These are phyloP conservation scores for Myxozyma mucilagina DNA, from an alignment of 805 yeast species.

Conservation along the genomic window DNA sequence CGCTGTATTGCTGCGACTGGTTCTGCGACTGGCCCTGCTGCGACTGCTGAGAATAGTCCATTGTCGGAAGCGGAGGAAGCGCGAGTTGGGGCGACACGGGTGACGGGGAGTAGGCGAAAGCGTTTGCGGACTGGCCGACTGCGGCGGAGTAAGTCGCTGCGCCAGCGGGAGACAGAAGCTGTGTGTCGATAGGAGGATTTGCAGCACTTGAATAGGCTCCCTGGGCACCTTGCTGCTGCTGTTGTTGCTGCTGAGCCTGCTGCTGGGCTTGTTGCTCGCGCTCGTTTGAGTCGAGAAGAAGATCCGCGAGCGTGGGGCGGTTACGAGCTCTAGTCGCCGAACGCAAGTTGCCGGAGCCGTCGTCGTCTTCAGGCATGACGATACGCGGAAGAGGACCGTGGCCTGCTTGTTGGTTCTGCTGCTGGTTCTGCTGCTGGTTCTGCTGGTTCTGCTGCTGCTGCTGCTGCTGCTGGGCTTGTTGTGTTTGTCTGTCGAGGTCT, in stretches of 20 bases:
- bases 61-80: slow-evolving; percentile 13
- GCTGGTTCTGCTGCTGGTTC: neutral
- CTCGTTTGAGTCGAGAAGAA: slow-evolving; percentile 22
- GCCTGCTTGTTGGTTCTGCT: slow-evolving; percentile 5
- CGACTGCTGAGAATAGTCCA: slow-evolving; percentile 1
- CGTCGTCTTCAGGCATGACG: slow-evolving; percentile 26
- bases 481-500: slow-evolving; percentile 31
- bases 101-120: slow-evolving; percentile 15
- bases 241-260: slow-evolving; percentile 15
- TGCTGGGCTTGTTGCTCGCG: slow-evolving; percentile 13
- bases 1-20: neutral
- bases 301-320: slow-evolving; percentile 30
- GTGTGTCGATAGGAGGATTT: slow-evolving; percentile 32
- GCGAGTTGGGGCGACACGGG: slow-evolving; percentile 15
- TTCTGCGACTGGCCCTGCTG: slow-evolving; percentile 1
- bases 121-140: slow-evolving; percentile 18
- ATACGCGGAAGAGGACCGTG: slow-evolving; percentile 29
- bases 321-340: slow-evolving; percentile 9
- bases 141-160: slow-evolving; percentile 6
- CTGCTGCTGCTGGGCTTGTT: slow-evolving; percentile 2
- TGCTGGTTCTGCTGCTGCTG: slow-evolving; percentile 7
- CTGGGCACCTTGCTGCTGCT: slow-evolving; percentile 9
- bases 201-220: slow-evolving; percentile 21
- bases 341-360: slow-evolving; percentile 3
- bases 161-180: slow-evolving; percentile 27